Percentiles rank a stretch among this genome's conserved stretches.
Conservation (phyloP, 2,329 filamentous ascomycete species). For the Leptosphaerulina australis region DNA sequence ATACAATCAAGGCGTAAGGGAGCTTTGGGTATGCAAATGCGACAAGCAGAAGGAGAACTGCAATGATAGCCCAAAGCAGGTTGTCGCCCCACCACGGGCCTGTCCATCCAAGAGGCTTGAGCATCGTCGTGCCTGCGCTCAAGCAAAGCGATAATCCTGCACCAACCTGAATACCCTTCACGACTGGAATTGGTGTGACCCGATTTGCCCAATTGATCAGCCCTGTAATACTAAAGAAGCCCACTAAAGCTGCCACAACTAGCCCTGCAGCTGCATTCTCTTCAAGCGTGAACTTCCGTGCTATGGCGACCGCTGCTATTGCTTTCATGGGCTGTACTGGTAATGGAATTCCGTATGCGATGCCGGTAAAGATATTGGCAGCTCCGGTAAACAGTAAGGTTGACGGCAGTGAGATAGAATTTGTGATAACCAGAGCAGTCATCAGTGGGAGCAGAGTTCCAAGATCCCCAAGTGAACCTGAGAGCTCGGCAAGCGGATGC, state of each 20-base stretch:
- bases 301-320: constrained; percentile 88
- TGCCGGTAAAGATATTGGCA: constrained; percentile 83
- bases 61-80: constrained; percentile 73
- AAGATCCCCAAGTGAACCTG: constrained; percentile 85
- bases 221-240: constrained; percentile 79
- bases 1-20: constrained; percentile 79
- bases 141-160: constrained; percentile 84
- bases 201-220: constrained; percentile 74
- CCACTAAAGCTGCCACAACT: constrained; percentile 74
- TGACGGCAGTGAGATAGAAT: constrained; percentile 78
- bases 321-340: constrained; percentile 92
- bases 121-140: constrained; percentile 71
- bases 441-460: constrained; percentile 89
- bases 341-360: constrained; percentile 83
- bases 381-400: constrained; percentile 88
- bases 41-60: constrained; percentile 72
- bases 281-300: constrained; percentile 67
- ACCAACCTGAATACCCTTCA: constrained; percentile 94
- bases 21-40: constrained; percentile 69
- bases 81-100: constrained; percentile 74
- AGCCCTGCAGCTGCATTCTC: constrained; percentile 84
- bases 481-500: constrained; percentile 75
- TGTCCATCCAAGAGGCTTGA: constrained; percentile 72
- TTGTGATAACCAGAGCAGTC: constrained; percentile 79
- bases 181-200: constrained; percentile 82